Evolutionary conservation across 495 filamentous ascomycete species (phyloP), one percentile per base, ranked within the genome.

Genomic region (Copromyces sp.): DNA sequence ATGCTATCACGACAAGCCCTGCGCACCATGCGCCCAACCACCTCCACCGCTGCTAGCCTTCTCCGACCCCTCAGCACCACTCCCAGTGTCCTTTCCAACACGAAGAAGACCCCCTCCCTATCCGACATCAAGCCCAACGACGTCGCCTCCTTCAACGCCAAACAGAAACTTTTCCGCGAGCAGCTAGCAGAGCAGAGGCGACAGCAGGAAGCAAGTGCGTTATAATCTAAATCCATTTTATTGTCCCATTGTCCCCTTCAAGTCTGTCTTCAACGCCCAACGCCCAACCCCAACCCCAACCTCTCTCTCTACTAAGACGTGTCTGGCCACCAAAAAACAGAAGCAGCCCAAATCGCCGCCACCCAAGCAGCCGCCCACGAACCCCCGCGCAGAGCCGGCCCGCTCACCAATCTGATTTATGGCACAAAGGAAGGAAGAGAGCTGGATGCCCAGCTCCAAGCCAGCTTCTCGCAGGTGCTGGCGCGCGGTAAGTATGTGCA

Each of bases 401-500:
- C 86, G 40, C 78, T 91, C 24, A 85, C 83, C 35, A 91, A 89
- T 69, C 87, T 99, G 69, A 95, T 99, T 80, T 98, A 99, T 81
- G 95, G 95, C 75, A 98, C 96, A 12, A 92, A 94, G 78, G 94
- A 98, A 79, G 96, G 95, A 5, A 88, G 93, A 74, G 90, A 95
- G 81, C 87, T 97, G 82, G 96, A 99, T 74, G 89, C 91, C 70
- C 94, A 97, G 83, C 94, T 99, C 77, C 94, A 98, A 85, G 89
- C 93, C 68, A 94, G 91, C 76, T 99, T 98, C 83, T 93, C 90
- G 39, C 93, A 97, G 81, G 93, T 98, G 39, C 85, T 99, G 39
- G 96, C 96, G 12, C 89, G 95, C 74, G 95, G 95, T 71, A 99
- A 99, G 83, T 99, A 99, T 80, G 95, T 99, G 71, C 95, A 99